Percentiles rank a stretch among this genome's conserved stretches.
Evolutionary conservation across 1,284 basidiomycete species (phyloP).

Genomic region (Malassezia brasiliensis): DNA sequence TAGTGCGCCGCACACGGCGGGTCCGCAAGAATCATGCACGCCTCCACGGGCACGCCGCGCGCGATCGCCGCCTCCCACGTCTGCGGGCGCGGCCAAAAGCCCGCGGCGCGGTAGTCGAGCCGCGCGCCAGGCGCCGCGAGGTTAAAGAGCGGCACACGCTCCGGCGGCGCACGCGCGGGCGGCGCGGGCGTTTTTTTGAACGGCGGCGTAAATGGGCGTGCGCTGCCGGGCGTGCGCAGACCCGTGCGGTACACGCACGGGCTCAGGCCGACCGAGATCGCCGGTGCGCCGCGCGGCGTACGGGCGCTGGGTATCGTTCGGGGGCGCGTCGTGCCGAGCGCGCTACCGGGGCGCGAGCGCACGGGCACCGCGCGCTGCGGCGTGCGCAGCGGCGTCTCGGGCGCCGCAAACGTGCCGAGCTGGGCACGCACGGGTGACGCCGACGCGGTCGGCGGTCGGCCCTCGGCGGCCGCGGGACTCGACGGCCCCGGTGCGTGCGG

Average conservation of each 20-base stretch:
- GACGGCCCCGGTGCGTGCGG: too few relatives aligned
- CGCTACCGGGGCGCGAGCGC: neutral
- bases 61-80: constrained; percentile 22
- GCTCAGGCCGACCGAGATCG: constrained; percentile 24
- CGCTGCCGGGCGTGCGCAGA: constrained; percentile 7
- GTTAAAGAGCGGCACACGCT: constrained; percentile 3
- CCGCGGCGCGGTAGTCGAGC: constrained; percentile 9
- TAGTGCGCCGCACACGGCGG: constrained; percentile 24
- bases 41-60: constrained; percentile 29
- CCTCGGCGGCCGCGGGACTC: too few relatives aligned
- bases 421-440: too few relatives aligned
- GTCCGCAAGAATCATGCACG: constrained; percentile 25
- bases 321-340: neutral
- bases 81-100: constrained; percentile 18
- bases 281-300: neutral
- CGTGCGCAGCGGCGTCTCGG: neutral
- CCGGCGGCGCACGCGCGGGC: neutral
- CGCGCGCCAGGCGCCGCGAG: neutral
- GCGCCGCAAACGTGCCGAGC: too few relatives aligned
- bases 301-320: neutral
- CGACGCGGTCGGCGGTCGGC: too few relatives aligned
- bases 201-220: constrained; percentile 26
- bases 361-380: neutral
- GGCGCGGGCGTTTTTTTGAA: constrained; percentile 18
- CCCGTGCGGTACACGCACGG: constrained; percentile 19